phyloP scores from a whole-genome alignment of 2,329 filamentous ascomycete genomes.

The Xylaria hypoxylon region DNA sequence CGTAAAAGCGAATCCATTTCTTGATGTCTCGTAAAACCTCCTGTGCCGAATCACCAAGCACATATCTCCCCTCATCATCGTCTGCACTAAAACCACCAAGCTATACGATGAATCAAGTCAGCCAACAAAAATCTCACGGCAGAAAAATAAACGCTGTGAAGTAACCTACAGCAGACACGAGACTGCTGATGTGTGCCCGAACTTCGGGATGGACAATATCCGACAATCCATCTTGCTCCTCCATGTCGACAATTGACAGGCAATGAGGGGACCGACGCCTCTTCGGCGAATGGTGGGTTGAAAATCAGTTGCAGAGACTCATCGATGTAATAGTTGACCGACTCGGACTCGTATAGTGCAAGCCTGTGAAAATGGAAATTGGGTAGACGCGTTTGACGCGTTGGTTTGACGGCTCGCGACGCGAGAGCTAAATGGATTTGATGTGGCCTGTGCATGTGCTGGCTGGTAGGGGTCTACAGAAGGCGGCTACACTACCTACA shows the following conservation, averaged over 20 bases:
- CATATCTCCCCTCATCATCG: slow-evolving; percentile 84
- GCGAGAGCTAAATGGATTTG: slow-evolving; percentile 33
- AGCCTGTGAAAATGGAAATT: slow-evolving; percentile 29
- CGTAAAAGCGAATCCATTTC: slow-evolving; percentile 94
- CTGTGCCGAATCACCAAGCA: slow-evolving; percentile 91
- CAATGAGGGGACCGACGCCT: slow-evolving; percentile 38
- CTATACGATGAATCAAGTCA: slow-evolving; percentile 59
- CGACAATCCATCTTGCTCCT: slow-evolving; percentile 61
- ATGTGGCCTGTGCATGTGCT: slow-evolving; percentile 27
- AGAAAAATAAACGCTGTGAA: slow-evolving; percentile 1
- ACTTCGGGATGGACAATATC: slow-evolving; percentile 90
- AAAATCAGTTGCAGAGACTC: slow-evolving; percentile 34
- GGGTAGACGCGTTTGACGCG: slow-evolving; percentile 46
- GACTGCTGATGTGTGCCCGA: slow-evolving; percentile 90
- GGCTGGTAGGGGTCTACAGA: too few species aligned
- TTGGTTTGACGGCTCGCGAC: slow-evolving; percentile 37
- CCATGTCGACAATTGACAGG: slow-evolving; percentile 58
- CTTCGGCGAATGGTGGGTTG: slow-evolving; percentile 36
- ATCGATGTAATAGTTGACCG: slow-evolving; percentile 21
- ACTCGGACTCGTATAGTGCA: background rate
- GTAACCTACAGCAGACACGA: slow-evolving; percentile 85
- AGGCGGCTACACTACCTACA: too few species aligned
- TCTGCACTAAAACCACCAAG: slow-evolving; percentile 85
- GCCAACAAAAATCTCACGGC: slow-evolving; percentile 11
- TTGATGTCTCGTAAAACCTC: slow-evolving; percentile 93